phyloP scores from a whole-genome alignment of 2,329 filamentous ascomycete genomes.

The Aspergillus melleus region DNA sequence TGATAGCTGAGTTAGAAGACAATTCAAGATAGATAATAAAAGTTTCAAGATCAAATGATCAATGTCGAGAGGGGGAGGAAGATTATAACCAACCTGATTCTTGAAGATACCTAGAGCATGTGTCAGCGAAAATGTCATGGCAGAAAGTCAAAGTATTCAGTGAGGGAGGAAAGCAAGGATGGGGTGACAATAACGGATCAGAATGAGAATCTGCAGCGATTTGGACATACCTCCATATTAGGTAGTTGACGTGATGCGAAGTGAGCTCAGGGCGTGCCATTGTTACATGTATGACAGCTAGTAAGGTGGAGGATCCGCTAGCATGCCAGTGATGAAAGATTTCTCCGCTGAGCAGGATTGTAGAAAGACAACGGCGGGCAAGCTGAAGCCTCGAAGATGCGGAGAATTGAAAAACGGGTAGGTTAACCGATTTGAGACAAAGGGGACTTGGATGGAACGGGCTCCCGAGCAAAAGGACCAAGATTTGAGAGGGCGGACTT shows the following conservation, averaged over 20 bases:
- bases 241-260: slow-evolving; percentile 65
- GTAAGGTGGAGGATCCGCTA: slow-evolving; percentile 25
- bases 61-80: slow-evolving; percentile 8
- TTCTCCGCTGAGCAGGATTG: slow-evolving; percentile 20
- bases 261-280: slow-evolving; percentile 46
- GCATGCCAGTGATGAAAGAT: slow-evolving; percentile 31
- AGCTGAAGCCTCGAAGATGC: slow-evolving; percentile 5
- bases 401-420: slow-evolving; percentile 4
- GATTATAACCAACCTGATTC: slow-evolving; percentile 50
- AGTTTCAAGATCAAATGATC: slow-evolving; percentile 7
- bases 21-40: background rate
- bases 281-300: slow-evolving; percentile 45
- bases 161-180: slow-evolving; percentile 6
- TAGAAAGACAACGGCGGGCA: background rate
- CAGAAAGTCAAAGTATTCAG: slow-evolving; percentile 17
- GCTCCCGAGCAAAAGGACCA: background rate
- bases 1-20: slow-evolving; percentile 13
- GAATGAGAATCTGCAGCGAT: slow-evolving; percentile 2
- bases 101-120: slow-evolving; percentile 51
- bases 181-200: slow-evolving; percentile 2
- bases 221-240: slow-evolving; percentile 63
- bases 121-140: slow-evolving; percentile 11
- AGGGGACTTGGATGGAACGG: background rate
- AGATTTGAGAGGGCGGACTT: slow-evolving; percentile 4
- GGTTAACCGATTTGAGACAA: slow-evolving; percentile 3